A percentile compares a stretch with the other conserved stretches of the same genome.
phyloP scores from a whole-genome alignment of 495 filamentous ascomycete species.

The Daldinia decipiens region DNA sequence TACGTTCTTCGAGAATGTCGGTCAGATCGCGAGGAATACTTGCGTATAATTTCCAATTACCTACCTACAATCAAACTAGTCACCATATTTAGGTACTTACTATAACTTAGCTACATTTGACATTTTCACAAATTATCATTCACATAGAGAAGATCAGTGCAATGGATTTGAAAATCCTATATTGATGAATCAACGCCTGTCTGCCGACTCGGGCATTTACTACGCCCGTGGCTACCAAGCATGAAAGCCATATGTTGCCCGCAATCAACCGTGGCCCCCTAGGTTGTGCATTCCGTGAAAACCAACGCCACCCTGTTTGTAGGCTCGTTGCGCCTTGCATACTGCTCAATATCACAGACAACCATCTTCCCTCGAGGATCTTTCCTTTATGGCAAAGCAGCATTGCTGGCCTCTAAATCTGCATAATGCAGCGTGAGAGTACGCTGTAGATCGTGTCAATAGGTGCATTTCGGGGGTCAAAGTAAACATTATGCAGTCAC shows the following conservation, averaged over 20 bases:
- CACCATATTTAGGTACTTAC: too few species aligned
- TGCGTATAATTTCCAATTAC: not conserved
- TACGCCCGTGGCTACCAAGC: conserved; percentile 24
- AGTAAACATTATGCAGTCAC: conserved; percentile 44
- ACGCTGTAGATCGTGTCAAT: conserved; percentile 59
- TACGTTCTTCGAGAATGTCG: conserved; percentile 19
- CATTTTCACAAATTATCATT: not conserved
- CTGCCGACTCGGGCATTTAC: conserved; percentile 17
- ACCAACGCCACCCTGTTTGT: conserved; percentile 24
- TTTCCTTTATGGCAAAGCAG: conserved; percentile 22
- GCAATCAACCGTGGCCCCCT: conserved; percentile 33
- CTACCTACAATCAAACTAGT: not conserved
- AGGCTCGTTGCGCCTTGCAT: conserved; percentile 23
- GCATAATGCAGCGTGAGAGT: conserved; percentile 84
- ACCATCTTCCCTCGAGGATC: conserved; percentile 14
- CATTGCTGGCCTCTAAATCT: conserved; percentile 68
- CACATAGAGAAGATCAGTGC: not conserved
- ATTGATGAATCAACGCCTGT: conserved; percentile 30
- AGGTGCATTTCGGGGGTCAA: conserved; percentile 21
- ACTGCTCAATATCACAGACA: conserved; percentile 27
- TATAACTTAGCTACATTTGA: too few species aligned
- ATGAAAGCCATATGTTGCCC: conserved; percentile 28
- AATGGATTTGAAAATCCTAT: conserved; percentile 32
- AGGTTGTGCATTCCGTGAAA: conserved; percentile 31
- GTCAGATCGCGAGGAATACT: not conserved